A percentile compares a stretch with the other conserved stretches of the same genome.
Conservation (phyloP, 192 early-diverging fungal genomes). For the Mortierella hygrophila region DNA sequence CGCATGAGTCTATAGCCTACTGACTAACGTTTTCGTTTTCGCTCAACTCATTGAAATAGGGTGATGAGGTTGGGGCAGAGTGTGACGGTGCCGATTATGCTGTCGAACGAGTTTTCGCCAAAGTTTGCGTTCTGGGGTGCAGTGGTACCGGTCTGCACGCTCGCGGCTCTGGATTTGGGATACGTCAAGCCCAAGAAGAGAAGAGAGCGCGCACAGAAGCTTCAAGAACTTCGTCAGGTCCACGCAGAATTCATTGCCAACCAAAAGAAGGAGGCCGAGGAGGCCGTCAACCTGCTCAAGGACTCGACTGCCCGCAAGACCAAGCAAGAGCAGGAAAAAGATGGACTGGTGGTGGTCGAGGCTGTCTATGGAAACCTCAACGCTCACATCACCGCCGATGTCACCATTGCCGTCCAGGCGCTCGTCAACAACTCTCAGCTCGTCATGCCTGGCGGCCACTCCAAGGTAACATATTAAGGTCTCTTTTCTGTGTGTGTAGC, state of each 20-base stretch:
- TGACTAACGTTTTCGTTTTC: background rate
- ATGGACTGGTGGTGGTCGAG: conserved; percentile 85
- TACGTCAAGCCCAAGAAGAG: conserved; percentile 73
- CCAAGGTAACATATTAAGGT: conserved; percentile 74
- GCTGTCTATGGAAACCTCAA: conserved; percentile 91
- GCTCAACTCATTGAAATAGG: conserved; percentile 27
- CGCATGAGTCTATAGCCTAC: too few relatives aligned
- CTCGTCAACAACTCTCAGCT: conserved; percentile 90
- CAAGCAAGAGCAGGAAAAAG: conserved; percentile 73
- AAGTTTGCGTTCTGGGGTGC: conserved; percentile 66
- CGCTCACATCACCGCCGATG: conserved; percentile 75
- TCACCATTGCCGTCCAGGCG: conserved; percentile 87
- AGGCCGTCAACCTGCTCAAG: conserved; percentile 78
- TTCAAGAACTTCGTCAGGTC: conserved; percentile 64
- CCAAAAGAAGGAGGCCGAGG: conserved; percentile 82
- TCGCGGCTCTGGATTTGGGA: conserved; percentile 66
- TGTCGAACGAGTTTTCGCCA: conserved; percentile 68
- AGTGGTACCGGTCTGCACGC: conserved; percentile 65
- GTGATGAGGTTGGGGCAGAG: conserved; percentile 76
- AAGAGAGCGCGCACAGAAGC: conserved; percentile 60
- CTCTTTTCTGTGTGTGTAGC: too few relatives aligned
- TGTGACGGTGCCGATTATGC: conserved; percentile 73
- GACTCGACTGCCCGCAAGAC: conserved; percentile 77
- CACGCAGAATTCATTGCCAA: conserved; percentile 72
- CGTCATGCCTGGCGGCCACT: conserved; percentile 86